phyloP scores from a whole-genome alignment of 2,329 filamentous ascomycete genomes.

The Colletotrichum sp. region DNA sequence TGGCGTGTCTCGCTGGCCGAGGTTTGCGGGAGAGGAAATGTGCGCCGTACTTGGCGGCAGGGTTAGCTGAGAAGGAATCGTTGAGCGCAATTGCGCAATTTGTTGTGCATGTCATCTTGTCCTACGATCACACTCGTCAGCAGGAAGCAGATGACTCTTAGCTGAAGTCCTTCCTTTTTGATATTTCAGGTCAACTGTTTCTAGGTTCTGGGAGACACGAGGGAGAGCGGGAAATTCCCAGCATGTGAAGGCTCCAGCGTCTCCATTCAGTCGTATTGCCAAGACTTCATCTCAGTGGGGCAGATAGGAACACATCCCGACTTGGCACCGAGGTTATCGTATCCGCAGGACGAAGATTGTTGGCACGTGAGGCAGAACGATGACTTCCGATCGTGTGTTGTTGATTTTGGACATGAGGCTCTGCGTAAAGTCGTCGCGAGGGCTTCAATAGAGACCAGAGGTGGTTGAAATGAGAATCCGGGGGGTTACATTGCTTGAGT shows the following conservation, averaged over 20 bases:
- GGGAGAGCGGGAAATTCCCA: background rate
- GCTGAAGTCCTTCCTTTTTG: background rate
- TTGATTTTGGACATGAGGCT: background rate
- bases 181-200: background rate
- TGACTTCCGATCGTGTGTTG: background rate
- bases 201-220: background rate
- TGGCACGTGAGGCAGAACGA: background rate
- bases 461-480: background rate
- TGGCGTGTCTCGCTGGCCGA: background rate
- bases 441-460: background rate
- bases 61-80: background rate
- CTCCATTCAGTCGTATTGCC: background rate
- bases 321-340: background rate
- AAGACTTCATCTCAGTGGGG: background rate
- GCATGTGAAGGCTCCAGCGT: background rate
- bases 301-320: background rate
- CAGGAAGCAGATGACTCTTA: fast-evolving
- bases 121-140: background rate
- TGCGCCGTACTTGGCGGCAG: background rate
- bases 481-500: background rate
- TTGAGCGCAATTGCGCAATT: background rate
- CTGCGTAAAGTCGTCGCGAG: background rate
- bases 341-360: background rate
- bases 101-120: background rate
- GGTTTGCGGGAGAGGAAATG: background rate